Evolutionary conservation across 2,329 filamentous ascomycete species (phyloP), one percentile per base, ranked within the genome.

Genomic region (Emergomyces africanus): DNA sequence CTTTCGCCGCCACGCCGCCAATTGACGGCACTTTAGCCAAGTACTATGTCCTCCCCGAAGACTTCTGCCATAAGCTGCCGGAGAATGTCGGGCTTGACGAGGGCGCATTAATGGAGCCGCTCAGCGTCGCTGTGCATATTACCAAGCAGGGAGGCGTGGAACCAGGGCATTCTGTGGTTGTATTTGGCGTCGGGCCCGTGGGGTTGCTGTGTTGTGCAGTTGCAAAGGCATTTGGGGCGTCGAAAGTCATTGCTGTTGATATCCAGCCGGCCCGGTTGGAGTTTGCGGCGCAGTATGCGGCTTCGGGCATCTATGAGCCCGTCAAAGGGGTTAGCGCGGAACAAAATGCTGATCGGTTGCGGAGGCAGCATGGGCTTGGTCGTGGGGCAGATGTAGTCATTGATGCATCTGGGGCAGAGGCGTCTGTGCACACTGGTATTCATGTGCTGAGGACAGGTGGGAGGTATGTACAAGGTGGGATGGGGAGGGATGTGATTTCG

Each of bases 21-120:
- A 85, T 87, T 71, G 86, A 96, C 72, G 92, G 92, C 53, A 97
- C 92, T 0, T 77, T 97, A 58, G 87, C 90, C 0, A 88, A 89
- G 58, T 95, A 92, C 79, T 96, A 92, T 79, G 70, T 79, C 15
- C 79, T 92, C 6, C 89, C 92, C 1, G 83, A 87, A 66, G 92
- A 96, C 72, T 96, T 95, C 72, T 96, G 90, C 81, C 95, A 92
- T 76, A 90, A 89, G 77, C 82, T 97, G 5, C 90, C 92, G 1
- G 83, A 87, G 20, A 74, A 78, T 64, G 84, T 97, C 57, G 84
- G 82, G 0, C 77, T 95, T 57, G 87, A 94, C 70, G 90, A 96
- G 75, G 94, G 90, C 60, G 92, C 94, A 1, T 76, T 97, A 62
- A 84, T 97, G 68, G 92, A 97, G 79, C 90, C 90, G 2, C 82